phyloP scores from a whole-genome alignment of 352 stramenopile species.

The Pythium chondricola region DNA sequence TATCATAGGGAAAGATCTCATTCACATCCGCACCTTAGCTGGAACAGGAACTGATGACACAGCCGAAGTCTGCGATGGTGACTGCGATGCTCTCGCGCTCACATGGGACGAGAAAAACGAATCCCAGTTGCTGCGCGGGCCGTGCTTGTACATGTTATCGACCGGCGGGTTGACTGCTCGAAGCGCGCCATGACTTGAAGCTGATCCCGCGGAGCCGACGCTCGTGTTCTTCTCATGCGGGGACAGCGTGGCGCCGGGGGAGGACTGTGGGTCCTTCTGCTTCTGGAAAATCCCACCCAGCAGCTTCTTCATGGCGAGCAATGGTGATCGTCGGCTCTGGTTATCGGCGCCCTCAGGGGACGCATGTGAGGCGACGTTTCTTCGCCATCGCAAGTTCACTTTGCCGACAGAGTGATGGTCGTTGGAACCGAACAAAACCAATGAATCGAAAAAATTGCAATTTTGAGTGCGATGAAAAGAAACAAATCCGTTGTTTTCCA shows the following conservation, averaged over 20 bases:
- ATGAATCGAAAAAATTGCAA: too few relatives aligned
- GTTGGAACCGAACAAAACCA: too few relatives aligned
- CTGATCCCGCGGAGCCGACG: background rate
- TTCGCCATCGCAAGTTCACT: too few relatives aligned
- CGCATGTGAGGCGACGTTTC: too few relatives aligned
- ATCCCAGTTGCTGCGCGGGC: slow-evolving; percentile 33
- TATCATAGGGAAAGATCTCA: too few relatives aligned
- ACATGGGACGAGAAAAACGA: slow-evolving; percentile 27
- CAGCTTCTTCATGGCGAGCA: slow-evolving; percentile 85
- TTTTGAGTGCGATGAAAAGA: too few relatives aligned
- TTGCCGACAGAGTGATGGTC: too few relatives aligned
- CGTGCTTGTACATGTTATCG: slow-evolving; percentile 19
- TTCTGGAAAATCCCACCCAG: slow-evolving; percentile 53
- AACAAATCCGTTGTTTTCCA: too few relatives aligned
- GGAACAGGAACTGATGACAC: slow-evolving; percentile 17
- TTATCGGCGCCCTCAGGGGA: too few relatives aligned
- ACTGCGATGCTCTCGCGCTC: background rate
- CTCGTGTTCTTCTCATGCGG: slow-evolving; percentile 1
- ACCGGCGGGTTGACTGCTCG: background rate
- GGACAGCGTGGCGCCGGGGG: background rate
- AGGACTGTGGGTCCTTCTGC: slow-evolving; percentile 10
- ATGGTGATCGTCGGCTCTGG: background rate
- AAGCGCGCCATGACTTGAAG: background rate
- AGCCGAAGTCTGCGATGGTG: background rate
- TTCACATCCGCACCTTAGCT: slow-evolving; percentile 32